Evolutionary conservation across 2,329 filamentous ascomycete species (phyloP).

Genomic region (Trichoderma atroviride): DNA sequence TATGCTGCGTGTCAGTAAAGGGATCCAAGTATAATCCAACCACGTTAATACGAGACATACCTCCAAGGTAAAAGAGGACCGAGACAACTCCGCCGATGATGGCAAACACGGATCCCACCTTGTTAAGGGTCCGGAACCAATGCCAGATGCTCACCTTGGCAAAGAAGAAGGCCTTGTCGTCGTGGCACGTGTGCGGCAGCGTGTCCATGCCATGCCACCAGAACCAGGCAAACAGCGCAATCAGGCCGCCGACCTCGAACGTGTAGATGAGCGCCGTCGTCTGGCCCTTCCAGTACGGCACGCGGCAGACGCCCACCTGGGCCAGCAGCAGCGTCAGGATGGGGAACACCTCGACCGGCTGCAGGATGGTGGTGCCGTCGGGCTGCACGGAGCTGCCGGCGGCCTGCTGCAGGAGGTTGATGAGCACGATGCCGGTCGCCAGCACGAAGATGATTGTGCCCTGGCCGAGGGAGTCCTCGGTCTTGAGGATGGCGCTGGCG

Average conservation of each 20-base stretch:
- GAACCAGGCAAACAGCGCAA: constrained; percentile 32
- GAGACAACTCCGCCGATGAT: constrained; percentile 24
- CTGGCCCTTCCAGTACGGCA: constrained; percentile 24
- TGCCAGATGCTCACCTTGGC: constrained; percentile 35
- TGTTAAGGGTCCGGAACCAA: constrained; percentile 34
- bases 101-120: constrained; percentile 31
- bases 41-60: constrained; percentile 12
- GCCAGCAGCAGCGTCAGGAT: constrained; percentile 32
- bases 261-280: constrained; percentile 30
- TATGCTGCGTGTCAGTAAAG: background rate
- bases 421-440: constrained; percentile 31
- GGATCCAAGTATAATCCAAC: too few relatives aligned
- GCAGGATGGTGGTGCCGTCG: constrained; percentile 18
- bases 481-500: constrained; percentile 27
- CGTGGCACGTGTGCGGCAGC: constrained; percentile 29
- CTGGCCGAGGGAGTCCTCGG: constrained; percentile 32
- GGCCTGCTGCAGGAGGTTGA: constrained; percentile 20
- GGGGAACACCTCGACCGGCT: constrained; percentile 33
- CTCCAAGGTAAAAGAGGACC: constrained; percentile 26
- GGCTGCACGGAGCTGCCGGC: constrained; percentile 1
- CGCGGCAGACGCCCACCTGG: constrained; percentile 31
- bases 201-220: constrained; percentile 35
- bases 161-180: constrained; percentile 37
- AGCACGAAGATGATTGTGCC: constrained; percentile 33
- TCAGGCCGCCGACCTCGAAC: constrained; percentile 30